Evolutionary conservation across 768 basidiomycete species (phyloP).

Genomic region (Hemileccinum rubropunctum): DNA sequence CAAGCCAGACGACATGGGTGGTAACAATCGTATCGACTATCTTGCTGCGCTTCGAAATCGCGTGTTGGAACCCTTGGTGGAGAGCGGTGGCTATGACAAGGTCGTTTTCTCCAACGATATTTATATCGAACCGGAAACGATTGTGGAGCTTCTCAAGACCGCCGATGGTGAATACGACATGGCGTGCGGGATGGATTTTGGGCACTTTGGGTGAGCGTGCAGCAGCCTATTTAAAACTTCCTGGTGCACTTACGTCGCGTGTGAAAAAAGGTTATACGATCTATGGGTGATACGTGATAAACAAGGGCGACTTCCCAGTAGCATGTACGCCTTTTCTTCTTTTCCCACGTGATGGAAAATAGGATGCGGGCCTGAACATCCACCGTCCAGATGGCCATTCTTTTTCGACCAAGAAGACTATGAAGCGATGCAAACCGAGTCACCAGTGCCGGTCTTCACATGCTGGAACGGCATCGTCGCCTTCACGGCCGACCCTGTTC

Average conservation of each 20-base stretch:
- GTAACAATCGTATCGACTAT: not conserved
- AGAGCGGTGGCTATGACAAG: slow-evolving; percentile 35
- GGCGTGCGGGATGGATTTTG: slow-evolving; percentile 42
- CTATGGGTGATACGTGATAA: slow-evolving; percentile 24
- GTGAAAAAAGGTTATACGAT: slow-evolving; percentile 16
- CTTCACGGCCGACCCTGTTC: slow-evolving; percentile 39
- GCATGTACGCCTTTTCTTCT: slow-evolving; percentile 8
- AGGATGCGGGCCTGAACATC: too few relatives aligned
- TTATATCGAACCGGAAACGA: slow-evolving; percentile 37
- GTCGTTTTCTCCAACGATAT: slow-evolving; percentile 45
- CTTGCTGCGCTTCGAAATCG: slow-evolving; percentile 36
- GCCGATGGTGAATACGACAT: slow-evolving; percentile 40
- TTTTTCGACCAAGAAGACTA: slow-evolving; percentile 38
- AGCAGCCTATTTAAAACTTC: not conserved
- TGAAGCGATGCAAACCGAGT: slow-evolving; percentile 34
- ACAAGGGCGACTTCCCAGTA: slow-evolving; percentile 12
- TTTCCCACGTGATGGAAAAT: not conserved
- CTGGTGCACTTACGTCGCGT: not conserved
- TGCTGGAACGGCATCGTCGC: slow-evolving; percentile 48
- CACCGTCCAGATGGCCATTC: slow-evolving; percentile 35
- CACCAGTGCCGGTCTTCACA: slow-evolving; percentile 42
- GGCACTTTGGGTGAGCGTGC: slow-evolving; percentile 29
- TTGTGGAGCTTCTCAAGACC: slow-evolving; percentile 40
- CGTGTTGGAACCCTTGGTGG: slow-evolving; percentile 39
- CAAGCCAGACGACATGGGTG: slow-evolving; percentile 3